Conservation (phyloP, 2,329 filamentous ascomycete species). For the Colletotrichum gloeosporioides region DNA sequence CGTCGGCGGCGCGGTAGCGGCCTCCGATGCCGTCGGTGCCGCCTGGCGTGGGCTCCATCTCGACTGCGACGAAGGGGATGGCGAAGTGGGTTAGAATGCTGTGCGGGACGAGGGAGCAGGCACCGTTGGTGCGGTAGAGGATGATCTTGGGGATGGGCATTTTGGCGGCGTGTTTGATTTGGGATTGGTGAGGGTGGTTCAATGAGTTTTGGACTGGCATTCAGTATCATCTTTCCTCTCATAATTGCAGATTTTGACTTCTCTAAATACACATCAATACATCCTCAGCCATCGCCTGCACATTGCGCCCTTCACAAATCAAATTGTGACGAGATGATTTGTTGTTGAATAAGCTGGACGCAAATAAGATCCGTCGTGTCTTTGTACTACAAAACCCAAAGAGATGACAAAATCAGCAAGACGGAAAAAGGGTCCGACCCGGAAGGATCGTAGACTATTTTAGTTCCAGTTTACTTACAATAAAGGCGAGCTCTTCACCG, state of each 20-base stretch:
- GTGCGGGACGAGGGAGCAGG: conserved; percentile 34
- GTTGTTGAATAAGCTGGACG: neutral
- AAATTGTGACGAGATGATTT: neutral
- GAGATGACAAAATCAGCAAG: neutral
- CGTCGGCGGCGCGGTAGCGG: conserved; percentile 30
- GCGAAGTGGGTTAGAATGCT: conserved; percentile 33
- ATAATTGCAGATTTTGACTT: accelerated
- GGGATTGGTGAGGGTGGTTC: too few relatives aligned
- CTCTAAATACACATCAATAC: neutral
- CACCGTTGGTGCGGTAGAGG: conserved; percentile 33
- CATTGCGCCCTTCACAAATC: neutral
- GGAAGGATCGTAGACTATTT: neutral
- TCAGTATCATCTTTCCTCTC: neutral
- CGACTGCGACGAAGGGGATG: conserved; percentile 28
- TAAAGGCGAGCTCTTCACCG: neutral
- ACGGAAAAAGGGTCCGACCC: neutral
- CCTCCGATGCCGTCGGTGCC: neutral
- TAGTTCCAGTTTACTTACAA: neutral
- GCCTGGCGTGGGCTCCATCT: conserved; percentile 16
- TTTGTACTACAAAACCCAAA: neutral
- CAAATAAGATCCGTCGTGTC: neutral
- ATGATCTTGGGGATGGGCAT: conserved; percentile 24
- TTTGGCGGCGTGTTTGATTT: neutral
- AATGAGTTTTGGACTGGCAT: too few relatives aligned
- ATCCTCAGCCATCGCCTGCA: neutral